Evolutionary conservation across 352 stramenopile species (phyloP).

Genomic region (Phytopythium oedochilum): DNA sequence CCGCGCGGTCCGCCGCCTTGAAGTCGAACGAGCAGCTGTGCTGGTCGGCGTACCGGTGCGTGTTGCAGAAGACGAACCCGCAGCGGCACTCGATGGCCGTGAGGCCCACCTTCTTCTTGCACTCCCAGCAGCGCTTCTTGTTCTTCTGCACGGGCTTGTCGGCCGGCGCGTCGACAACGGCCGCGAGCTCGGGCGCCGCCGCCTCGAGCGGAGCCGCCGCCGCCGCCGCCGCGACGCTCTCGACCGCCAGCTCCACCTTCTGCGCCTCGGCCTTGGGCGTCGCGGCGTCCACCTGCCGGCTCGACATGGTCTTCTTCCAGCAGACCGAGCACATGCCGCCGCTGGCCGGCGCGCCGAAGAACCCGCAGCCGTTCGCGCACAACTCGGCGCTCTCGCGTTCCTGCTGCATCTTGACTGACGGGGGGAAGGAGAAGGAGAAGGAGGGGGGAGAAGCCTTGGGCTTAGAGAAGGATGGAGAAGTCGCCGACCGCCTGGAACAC

Average conservation of each 20-base stretch:
- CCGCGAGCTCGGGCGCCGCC: constrained; percentile 1
- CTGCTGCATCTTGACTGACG: constrained; percentile 55
- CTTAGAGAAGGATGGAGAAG: background rate
- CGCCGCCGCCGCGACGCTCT: constrained; percentile 3
- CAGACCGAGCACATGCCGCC: constrained; percentile 82
- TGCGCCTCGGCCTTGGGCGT: constrained; percentile 12
- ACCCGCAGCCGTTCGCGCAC: constrained; percentile 72
- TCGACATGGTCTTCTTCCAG: constrained; percentile 85
- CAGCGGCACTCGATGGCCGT: constrained; percentile 89
- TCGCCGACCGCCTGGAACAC: background rate
- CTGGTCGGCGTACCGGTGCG: constrained; percentile 85
- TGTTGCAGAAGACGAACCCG: constrained; percentile 84
- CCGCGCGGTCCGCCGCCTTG: constrained; percentile 66
- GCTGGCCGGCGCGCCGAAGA: constrained; percentile 65
- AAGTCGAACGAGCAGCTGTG: constrained; percentile 87
- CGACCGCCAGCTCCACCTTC: constrained; percentile 16
- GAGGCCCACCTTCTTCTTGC: constrained; percentile 89
- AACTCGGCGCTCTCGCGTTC: constrained; percentile 71
- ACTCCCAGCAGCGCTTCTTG: constrained; percentile 88
- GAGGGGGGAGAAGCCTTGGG: too few relatives aligned
- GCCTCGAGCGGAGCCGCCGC: constrained; percentile 14
- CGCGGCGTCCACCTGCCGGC: constrained; percentile 45
- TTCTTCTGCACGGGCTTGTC: constrained; percentile 81
- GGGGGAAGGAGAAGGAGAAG: background rate
- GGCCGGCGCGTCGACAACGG: background rate